phyloP scores from a whole-genome alignment of 2,329 filamentous ascomycete genomes.

The Phialophora verrucosa region DNA sequence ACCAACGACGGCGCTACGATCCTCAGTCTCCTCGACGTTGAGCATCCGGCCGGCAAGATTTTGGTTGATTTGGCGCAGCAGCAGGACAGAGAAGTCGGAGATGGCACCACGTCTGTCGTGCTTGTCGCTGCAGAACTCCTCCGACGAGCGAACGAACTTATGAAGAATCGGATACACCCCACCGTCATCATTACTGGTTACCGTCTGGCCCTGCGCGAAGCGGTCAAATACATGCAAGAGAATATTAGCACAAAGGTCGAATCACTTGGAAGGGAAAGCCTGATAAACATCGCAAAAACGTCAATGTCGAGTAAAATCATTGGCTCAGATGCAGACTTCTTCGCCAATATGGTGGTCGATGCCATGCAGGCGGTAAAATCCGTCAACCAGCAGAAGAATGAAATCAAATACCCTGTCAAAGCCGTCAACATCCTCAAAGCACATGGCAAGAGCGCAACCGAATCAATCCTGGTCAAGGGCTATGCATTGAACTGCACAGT shows the following conservation, averaged over 20 bases:
- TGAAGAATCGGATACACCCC: constrained; percentile 99
- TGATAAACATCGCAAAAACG: constrained; percentile 95
- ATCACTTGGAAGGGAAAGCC: constrained; percentile 82
- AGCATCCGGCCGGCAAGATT: constrained; percentile 98
- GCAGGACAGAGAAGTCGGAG: constrained; percentile 98
- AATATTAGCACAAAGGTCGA: constrained; percentile 97
- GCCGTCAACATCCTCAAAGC: constrained; percentile 99
- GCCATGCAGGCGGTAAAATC: constrained; percentile 94
- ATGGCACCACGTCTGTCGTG: constrained; percentile 97
- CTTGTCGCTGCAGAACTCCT: constrained; percentile 95
- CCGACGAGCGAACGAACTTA: constrained; percentile 91
- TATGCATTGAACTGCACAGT: constrained; percentile 99
- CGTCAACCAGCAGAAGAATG: constrained; percentile 79
- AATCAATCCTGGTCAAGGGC: constrained; percentile 90
- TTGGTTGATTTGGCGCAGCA: constrained; percentile 96
- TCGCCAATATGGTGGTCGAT: constrained; percentile 95
- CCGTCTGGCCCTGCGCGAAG: constrained; percentile 90
- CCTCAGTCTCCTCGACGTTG: constrained; percentile 90
- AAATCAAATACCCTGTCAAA: constrained; percentile 97
- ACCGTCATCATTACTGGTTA: constrained; percentile 99
- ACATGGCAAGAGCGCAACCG: constrained; percentile 87
- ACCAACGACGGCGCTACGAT: constrained; percentile 99
- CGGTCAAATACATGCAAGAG: constrained; percentile 98
- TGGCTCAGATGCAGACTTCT: constrained; percentile 93
- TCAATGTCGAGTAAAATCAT: constrained; percentile 99